Evolutionary conservation across 2,329 filamentous ascomycete genomes (phyloP), one percentile per base, ranked within the genome.

Genomic region (Coleophoma cylindrospora): DNA sequence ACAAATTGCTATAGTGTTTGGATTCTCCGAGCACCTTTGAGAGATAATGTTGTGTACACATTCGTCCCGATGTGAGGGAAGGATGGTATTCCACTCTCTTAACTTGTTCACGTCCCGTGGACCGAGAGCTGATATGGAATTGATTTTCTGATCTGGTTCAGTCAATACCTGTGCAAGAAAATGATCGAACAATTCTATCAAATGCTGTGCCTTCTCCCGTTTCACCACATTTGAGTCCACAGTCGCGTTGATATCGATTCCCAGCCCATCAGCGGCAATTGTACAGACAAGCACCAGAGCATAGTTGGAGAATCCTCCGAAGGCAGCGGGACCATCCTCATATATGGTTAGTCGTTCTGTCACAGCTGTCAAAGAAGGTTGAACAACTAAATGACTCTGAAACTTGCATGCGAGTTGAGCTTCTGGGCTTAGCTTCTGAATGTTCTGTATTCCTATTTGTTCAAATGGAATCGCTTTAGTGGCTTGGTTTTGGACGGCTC

Each of bases 381-480:
- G 67, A 32, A 71, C 64, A 11, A 68, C 62, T 5, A 73, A 54
- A 33, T 69, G 58, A 36, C 66, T 72, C 34, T 66, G 66, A 47
- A 70, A 68, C 32, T 68, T 59, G 54, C 68, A 72, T 19, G 69
- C 69, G 44, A 63, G 55, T 40, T 64, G 58, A 13, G 65, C 61
- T 41, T 71, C 68, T 3, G 62, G 52, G 55, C 68, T 22, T 5
- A 41, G 7, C 40, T 22, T 14, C 19, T 19, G 40, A 12, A 41
- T 41, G 19, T 41, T 41, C 19, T 41, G 40, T 19, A 41, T 12
- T 15, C 49, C 49, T 27, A 70, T 62, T 54, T 80, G 76, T 52
- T 79, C 71, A 57, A 78, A 70, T 2, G 73, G 72, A n/a, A 78
- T 75, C 54, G 75, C 72, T 10, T 71, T 61, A 0, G 74, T 67